Conservation (phyloP, 257 asterid species). For the Nicotiana tabacum region DNA sequence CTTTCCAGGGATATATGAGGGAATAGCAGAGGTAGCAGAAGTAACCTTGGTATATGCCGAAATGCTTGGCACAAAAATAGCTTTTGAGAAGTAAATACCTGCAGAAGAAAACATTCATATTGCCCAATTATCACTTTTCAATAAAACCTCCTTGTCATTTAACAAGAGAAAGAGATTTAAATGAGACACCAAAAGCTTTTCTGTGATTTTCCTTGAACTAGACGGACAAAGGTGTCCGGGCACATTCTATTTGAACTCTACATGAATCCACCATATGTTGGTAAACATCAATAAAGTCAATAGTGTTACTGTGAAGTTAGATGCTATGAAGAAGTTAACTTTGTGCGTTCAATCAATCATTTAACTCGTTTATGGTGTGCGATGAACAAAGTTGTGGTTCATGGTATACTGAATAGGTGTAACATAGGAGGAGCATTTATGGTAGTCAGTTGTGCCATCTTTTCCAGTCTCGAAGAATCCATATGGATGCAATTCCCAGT, state of each 20-base stretch:
- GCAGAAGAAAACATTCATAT: constrained; percentile 16
- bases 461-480: not conserved
- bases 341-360: not conserved
- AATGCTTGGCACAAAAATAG: constrained; percentile 79
- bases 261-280: not conserved
- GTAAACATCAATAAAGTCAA: not conserved
- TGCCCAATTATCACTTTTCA: not conserved
- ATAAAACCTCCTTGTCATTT: not conserved
- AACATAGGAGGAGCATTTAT: not conserved
- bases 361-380: not conserved
- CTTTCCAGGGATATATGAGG: constrained; percentile 39
- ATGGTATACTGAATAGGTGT: not conserved
- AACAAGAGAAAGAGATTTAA: not conserved
- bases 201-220: constrained; percentile 6
- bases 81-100: constrained; percentile 70
- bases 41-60: constrained; percentile 78
- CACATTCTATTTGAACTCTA: not conserved
- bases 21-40: constrained; percentile 63
- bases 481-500: not conserved
- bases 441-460: not conserved
- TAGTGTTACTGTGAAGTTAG: not conserved
- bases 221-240: not conserved
- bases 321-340: not conserved
- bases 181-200: not conserved
- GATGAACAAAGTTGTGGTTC: not conserved